These are phyloP conservation scores for Yamadazyma insecticola DNA, from an alignment of 805 yeast species.

Conservation along the genomic window DNA sequence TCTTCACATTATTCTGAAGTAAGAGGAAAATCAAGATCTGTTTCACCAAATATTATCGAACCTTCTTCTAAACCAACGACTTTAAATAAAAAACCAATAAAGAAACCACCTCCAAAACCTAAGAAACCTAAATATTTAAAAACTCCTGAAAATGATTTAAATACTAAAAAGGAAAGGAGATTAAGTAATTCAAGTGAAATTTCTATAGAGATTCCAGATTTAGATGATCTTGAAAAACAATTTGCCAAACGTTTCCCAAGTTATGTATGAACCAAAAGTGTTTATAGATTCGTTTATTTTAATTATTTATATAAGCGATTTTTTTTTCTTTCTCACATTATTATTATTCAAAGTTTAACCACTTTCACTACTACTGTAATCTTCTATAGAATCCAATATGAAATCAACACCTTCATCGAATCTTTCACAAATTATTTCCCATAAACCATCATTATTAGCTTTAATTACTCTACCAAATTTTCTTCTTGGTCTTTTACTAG, in stretches of 20 bases:
- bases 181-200: constrained; percentile 37
- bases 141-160: constrained; percentile 21
- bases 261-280: constrained; percentile 32
- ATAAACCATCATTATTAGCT: constrained; percentile 67
- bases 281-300: neutral
- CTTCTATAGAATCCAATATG: constrained; percentile 74
- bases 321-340: neutral
- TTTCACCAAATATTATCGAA: constrained; percentile 1
- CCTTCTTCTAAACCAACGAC: neutral
- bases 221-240: constrained; percentile 55
- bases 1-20: constrained; percentile 17
- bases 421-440: constrained; percentile 72
- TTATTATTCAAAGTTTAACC: neutral
- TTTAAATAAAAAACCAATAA: constrained; percentile 7
- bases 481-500: constrained; percentile 70
- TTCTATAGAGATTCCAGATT: constrained; percentile 46
- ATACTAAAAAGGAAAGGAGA: constrained; percentile 14
- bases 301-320: neutral
- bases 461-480: constrained; percentile 87
- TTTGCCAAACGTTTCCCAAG: constrained; percentile 61
- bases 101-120: constrained; percentile 60
- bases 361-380: constrained; percentile 8
- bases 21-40: too few species aligned
- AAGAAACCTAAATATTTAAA: constrained; percentile 55
- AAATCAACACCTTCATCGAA: constrained; percentile 85